Evolutionary conservation across 441 rosid species (phyloP), one percentile per base, ranked within the genome.

Genomic region (Euphorbia celastroides): DNA sequence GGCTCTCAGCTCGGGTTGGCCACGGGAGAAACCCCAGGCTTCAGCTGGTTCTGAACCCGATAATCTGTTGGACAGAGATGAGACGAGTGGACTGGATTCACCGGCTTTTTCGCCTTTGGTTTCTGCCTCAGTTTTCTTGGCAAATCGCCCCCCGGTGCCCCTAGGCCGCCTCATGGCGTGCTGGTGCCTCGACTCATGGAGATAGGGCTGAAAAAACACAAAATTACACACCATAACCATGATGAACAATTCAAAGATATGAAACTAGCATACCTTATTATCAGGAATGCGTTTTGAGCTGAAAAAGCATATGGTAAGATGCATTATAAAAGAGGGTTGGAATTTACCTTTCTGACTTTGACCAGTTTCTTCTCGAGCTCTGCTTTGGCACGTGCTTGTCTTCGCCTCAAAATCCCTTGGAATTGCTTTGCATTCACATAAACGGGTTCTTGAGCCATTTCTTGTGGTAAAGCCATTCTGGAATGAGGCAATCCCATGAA

Each of bases 81-180:
- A 76, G 27, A 68, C 75, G 32, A 61, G 69, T 9, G 72, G 79
- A 57, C 79, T 81, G 57, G 82, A 73, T 64, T 72, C 71, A 27
- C 70, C 72, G 52, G 60, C 70, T 75, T 69, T 82, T 69, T 74
- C 79, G 67, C 70, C 81, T 42, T 74, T 71, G 48, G 65, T 74
- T 60, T 77, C 82, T 1, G 11, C 69, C 56, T 66, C 79, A 0
- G 78, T 77, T 82, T 91, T 93, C 90, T 84, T 91, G 7, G 95
- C 95, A 78, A 93, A 93, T 32, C 99, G 90, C 25, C 99, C 99
- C 60, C 99, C 99, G 34, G 71, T 81, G 32, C 92, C 88, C 75
- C 99, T 85, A 52, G 83, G 83, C 79, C 99, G 84, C 72, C 92
- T 86, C 95, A 93, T 85, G 16, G 99, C 99, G 81, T 93, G 99